Evolutionary conservation across 345 rosid species (phyloP), one percentile per base, ranked within the genome.

Genomic region (Acer yangbiense): DNA sequence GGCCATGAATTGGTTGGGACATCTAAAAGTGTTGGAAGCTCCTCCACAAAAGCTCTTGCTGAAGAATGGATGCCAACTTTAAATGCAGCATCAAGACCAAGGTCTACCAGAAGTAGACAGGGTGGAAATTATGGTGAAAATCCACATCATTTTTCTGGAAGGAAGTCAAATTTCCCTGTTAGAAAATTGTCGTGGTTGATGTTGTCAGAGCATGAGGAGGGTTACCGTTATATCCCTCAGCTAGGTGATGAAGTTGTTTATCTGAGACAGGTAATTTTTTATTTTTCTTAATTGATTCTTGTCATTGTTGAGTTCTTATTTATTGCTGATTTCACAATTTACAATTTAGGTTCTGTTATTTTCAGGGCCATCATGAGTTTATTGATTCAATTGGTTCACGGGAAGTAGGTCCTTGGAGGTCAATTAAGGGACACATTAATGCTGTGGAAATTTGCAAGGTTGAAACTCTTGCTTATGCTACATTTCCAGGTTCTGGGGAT

Each of bases 301-400:
- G 64, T 57, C 54, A 16, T 73, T 50, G 54, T 70, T 9, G 57
- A 52, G 57, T 63, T 11, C 73, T 52, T 60, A 61, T 62, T 57
- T 62, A 57, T 8, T 50, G 67, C 32, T 58, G 9, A 54, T 65
- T 54, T 67, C 63, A 7, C 61, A 65, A 69, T 75, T 76, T 35
- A 16, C 69, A 54, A 72, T 69, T 76, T 60, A 54, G 43, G 18
- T 43, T 82, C 64, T 84, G 66, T 82, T 61, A 58, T 65, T 83
- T 88, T 87, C 88, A 96, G 99, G 99, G 99, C 72, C 98, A 96
- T 83, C 83, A 87, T 78, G 95, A 89, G 84, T 92, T 89, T 83
- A 78, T 92, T 21, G 82, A 74, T 11, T 12, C 71, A 69, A 80
- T 76, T 69, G 69, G 79, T 67, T 77, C 81, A 57, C 87, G 74